Evolutionary conservation across 2,329 filamentous ascomycete genomes (phyloP), one percentile per base, ranked within the genome.

Genomic region (Beauveria australis): DNA sequence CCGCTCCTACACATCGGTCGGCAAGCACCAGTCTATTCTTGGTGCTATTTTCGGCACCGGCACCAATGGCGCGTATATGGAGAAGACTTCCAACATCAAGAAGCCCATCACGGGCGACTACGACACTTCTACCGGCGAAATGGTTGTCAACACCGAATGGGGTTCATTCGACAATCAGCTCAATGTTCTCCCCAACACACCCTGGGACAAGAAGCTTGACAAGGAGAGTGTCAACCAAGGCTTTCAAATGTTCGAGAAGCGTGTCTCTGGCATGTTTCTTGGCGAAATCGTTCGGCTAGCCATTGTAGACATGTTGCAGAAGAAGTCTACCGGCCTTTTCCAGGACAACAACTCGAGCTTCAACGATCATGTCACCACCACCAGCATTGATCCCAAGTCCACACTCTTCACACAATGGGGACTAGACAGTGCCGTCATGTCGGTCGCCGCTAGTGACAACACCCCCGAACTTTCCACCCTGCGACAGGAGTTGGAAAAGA

Each of bases 141-240:
- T 99, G 94, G 91, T 99, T 62, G 84, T 99, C 76, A 99, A 99
- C 77, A 93, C 90, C 1, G 94, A 99, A 77, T 99, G 94, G 94
- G 94, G 94, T 64, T 96, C 91, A 61, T 99, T 99, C 70, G 94
- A 99, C 76, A 97, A 97, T 76, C 84, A 89, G 67, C 85, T 97
- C 65, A 90, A 88, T 67, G 89, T 96, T 22, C 81, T 99, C 46
- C 94, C 93, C 51, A 88, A 86, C 68, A 97, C 93, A 0, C 78
- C 84, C 0, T 97, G 91, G 77, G 94, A 99, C 71, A 77, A 80
- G 54, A 81, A 85, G 61, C 81, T 99, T 26, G 93, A 99, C 74
- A 77, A 79, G 61, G 85, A 88, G 63, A 94, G 88, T 65, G 86
- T 91, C 67, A 97, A 99, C 74, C 93, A 92, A 0, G 94, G 94